These are phyloP conservation scores for Xylaria sp. DNA, from an alignment of 2,329 filamentous ascomycete species.

Conservation along the genomic window DNA sequence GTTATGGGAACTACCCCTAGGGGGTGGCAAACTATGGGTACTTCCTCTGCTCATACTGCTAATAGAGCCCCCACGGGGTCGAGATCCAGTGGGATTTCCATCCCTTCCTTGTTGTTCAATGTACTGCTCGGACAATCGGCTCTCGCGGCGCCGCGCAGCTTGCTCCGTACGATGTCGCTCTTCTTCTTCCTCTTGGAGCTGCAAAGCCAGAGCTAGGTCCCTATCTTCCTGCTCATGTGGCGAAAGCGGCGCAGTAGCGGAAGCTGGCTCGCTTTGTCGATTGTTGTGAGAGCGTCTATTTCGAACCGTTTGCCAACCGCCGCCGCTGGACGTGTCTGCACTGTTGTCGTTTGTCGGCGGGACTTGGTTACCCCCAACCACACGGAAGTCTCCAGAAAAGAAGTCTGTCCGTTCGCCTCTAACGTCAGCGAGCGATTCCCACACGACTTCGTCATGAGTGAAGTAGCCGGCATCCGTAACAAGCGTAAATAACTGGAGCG, in stretches of 20 bases:
- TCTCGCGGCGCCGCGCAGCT: slow-evolving; percentile 72
- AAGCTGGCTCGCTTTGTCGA: slow-evolving; percentile 36
- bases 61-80: slow-evolving; percentile 41
- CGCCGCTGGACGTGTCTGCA: slow-evolving; percentile 47
- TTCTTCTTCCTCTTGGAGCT: slow-evolving; percentile 95
- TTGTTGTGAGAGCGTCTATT: slow-evolving; percentile 48
- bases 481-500: slow-evolving; percentile 79
- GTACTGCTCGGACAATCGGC: slow-evolving; percentile 74
- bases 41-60: slow-evolving; percentile 37
- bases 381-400: slow-evolving; percentile 88
- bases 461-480: slow-evolving; percentile 95
- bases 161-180: slow-evolving; percentile 73
- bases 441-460: slow-evolving; percentile 89
- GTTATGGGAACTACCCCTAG: slow-evolving; percentile 44
- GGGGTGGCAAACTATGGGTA: slow-evolving; percentile 41
- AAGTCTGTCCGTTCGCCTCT: slow-evolving; percentile 85
- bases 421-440: slow-evolving; percentile 92
- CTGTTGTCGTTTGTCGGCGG: slow-evolving; percentile 34
- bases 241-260: slow-evolving; percentile 50
- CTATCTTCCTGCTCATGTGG: slow-evolving; percentile 80
- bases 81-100: slow-evolving; percentile 39
- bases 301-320: slow-evolving; percentile 68
- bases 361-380: slow-evolving; percentile 72
- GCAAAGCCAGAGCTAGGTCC: slow-evolving; percentile 86
- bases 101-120: slow-evolving; percentile 71